Conservation (phyloP, 345 rosid genomes). For the Alliaria petiolata region DNA sequence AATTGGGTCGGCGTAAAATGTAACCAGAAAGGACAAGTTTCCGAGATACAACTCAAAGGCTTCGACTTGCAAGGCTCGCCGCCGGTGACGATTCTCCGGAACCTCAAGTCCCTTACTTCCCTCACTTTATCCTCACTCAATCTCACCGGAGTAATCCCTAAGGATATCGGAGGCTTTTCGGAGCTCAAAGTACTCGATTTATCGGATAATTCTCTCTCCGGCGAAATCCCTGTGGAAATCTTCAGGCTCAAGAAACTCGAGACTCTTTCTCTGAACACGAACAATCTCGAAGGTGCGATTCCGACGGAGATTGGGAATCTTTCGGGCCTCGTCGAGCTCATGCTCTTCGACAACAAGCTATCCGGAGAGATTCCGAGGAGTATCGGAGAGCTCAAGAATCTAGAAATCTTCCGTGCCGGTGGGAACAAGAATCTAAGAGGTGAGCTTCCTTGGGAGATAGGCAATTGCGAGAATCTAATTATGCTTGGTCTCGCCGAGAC, state of each 20-base stretch:
- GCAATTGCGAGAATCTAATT: constrained; percentile 57
- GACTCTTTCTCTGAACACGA: constrained; percentile 58
- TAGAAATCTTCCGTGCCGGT: constrained; percentile 68
- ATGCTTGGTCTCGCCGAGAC: constrained; percentile 84
- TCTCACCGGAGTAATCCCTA: constrained; percentile 67
- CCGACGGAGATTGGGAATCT: constrained; percentile 61
- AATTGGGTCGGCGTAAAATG: constrained; percentile 70
- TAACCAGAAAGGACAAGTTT: constrained; percentile 47
- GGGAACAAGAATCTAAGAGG: constrained; percentile 85
- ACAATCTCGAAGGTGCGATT: constrained; percentile 60
- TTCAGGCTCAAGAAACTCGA: constrained; percentile 50
- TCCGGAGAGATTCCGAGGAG: constrained; percentile 57
- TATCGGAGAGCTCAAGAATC: constrained; percentile 53
- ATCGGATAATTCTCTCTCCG: constrained; percentile 64
- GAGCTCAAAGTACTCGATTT: constrained; percentile 47
- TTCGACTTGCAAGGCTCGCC: constrained; percentile 57
- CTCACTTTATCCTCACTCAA: constrained; percentile 66
- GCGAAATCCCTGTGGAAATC: constrained; percentile 63
- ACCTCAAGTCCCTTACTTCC: constrained; percentile 47
- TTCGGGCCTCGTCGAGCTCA: constrained; percentile 42
- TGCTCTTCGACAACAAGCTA: constrained; percentile 65
- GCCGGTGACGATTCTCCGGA: constrained; percentile 57
- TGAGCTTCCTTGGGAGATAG: constrained; percentile 60
- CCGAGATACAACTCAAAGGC: constrained; percentile 48
- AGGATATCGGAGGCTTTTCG: constrained; percentile 43